Conservation (phyloP, 2,329 filamentous ascomycete genomes). For the Pseudophaeomoniella oleicola region DNA sequence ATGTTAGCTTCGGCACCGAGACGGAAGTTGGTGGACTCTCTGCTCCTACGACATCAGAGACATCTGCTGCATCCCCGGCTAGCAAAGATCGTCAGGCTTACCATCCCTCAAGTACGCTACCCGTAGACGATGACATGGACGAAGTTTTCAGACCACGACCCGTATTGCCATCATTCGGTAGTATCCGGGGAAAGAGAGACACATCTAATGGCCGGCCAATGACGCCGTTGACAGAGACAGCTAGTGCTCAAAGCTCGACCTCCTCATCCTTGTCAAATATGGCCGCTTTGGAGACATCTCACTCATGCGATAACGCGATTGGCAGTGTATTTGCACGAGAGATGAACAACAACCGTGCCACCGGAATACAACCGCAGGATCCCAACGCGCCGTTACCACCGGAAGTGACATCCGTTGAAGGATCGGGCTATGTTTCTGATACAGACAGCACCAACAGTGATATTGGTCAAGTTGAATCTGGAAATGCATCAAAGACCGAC, state of each 20-base stretch:
- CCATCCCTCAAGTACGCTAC: conserved; percentile 12
- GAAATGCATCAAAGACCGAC: background rate
- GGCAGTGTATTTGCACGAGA: conserved; percentile 34
- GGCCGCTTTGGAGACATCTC: conserved; percentile 20
- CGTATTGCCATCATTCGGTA: conserved; percentile 48
- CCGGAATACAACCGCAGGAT: background rate
- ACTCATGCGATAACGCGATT: conserved; percentile 38
- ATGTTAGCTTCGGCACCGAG: conserved; percentile 57
- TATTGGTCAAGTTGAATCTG: background rate
- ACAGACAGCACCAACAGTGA: conserved; percentile 20
- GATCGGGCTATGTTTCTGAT: conserved; percentile 48
- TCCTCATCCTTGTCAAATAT: conserved; percentile 32
- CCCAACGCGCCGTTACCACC: conserved; percentile 53
- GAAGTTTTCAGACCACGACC: conserved; percentile 44
- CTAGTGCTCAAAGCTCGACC: conserved; percentile 18
- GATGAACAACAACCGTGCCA: conserved; percentile 14
- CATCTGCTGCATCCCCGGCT: conserved; percentile 21
- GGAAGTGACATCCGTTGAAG: conserved; percentile 55
- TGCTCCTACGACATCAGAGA: too few relatives aligned
- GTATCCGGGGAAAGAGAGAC: conserved; percentile 34
- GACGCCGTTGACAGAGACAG: conserved; percentile 9
- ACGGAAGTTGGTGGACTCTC: conserved; percentile 32
- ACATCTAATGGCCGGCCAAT: background rate
- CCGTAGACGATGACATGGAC: conserved; percentile 35
- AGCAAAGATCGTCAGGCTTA: conserved; percentile 20